Evolutionary conservation across 73 alveolate species (phyloP).

Genomic region (Durusdinium trenchii): DNA sequence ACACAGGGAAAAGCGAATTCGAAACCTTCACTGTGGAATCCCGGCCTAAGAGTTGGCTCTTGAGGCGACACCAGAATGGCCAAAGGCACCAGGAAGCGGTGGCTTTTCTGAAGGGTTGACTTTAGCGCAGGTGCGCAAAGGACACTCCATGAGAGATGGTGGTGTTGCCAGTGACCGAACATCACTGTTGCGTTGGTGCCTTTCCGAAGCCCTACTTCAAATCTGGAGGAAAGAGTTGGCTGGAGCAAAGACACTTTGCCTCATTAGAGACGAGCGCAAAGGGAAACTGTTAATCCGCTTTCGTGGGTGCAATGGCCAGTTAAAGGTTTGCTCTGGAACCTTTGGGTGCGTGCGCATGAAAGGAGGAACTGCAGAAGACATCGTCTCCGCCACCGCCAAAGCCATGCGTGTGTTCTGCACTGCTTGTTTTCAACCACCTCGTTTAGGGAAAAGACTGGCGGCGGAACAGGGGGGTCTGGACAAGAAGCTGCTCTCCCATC

Average conservation of each 20-base stretch:
- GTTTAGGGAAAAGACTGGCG: not conserved
- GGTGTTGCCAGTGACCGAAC: not conserved
- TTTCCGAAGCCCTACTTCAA: not conserved
- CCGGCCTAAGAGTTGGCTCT: not conserved
- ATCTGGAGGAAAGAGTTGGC: not conserved
- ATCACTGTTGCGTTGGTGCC: not conserved
- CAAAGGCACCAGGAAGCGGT: no score
- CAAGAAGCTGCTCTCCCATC: not conserved
- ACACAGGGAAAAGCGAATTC: not conserved
- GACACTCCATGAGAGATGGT: not conserved
- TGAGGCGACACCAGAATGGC: no score
- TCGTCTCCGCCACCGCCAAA: not conserved
- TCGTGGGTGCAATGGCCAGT: not conserved
- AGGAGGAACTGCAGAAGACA: constrained; percentile 54
- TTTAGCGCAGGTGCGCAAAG: not conserved
- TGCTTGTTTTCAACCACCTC: not conserved
- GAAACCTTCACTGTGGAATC: not conserved
- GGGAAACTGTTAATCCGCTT: constrained; percentile 22
- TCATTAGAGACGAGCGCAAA: constrained; percentile 50
- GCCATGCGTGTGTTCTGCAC: constrained; percentile 12
- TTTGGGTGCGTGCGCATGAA: constrained; percentile 4
- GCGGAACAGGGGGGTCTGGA: not conserved
- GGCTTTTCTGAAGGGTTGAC: no score
- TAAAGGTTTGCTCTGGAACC: not conserved
- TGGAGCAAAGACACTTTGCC: not conserved